Base-by-base conservation (phyloP, 2,329 filamentous ascomycete species). In the Neopestalotiopsis sp. region DNA sequence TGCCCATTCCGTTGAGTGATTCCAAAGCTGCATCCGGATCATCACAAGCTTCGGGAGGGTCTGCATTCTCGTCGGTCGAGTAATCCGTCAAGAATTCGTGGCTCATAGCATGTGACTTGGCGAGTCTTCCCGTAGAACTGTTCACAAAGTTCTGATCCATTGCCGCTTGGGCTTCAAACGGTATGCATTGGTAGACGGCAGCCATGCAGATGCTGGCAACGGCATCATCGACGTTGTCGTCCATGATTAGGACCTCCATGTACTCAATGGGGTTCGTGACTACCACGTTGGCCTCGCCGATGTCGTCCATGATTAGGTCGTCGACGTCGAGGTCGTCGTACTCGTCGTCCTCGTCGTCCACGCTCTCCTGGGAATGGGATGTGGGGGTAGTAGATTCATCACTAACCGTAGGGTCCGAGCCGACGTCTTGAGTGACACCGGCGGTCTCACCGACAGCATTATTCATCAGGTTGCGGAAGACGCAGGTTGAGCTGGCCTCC, bases 331-430 rank as follows among this genome's bases (percentile, higher is more conserved):
- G 24, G 24, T 28, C 24, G 24, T 28, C 24, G 24, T 28, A 28
- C 24, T 28, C 24, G 24, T 28, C 24, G 24, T 28, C 24, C 9
- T 7, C 45, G n/a, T 1, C 17, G 53, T 9, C 17, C 62, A 38
- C 67, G 32, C 42, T 69, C 59, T 61, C 30, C 24, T 10, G 69
- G 53, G 68, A 24, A 9, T 32, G 20, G n/a, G 24, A 38, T 20
- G 49, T 59, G 69, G 62, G 69, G 69, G 71, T 58, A 73, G 77
- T 68, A 69, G 70, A 58, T 73, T 76, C 75, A 74, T 76, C 79
- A 97, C 95, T 89, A 92, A 99, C 95, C 90, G 97, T 99, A 83
- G 96, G 96, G 88, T 99, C 96, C 78, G 94, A 95, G 79, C 92
- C 94, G 77, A 99, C 95, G 84, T 99, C 97, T 82, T 97, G 94